Base-by-base conservation (phyloP, 2,329 filamentous ascomycete genomes). In the Alternaria solani region DNA sequence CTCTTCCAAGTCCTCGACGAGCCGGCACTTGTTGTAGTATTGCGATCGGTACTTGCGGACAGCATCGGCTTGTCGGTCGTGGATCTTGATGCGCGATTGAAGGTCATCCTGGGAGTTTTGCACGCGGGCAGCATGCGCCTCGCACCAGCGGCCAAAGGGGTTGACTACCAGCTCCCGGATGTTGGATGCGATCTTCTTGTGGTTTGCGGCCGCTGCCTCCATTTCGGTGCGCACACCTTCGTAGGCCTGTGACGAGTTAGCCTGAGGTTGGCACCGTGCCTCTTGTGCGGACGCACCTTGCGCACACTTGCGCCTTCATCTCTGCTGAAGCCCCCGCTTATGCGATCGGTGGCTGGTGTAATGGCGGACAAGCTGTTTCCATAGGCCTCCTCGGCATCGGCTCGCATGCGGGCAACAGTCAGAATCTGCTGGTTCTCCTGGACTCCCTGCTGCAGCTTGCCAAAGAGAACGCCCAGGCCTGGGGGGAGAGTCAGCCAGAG, bases 1-100 rank as follows among this genome's bases (percentile, higher is more conserved):
- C 80, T 99, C 95, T 78, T 99, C 95, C 62, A 98, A 82, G 76
- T 99, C 95, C 78, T 99, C 96, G 7, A 98, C 91, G 63, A 97
- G 84, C 51, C 96, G 90, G 78, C 95, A 99, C 81, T 98, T 99
- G 84, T 98, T 99, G 86, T 98, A 98, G 81, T 99, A 99, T 71
- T 92, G 91, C 79, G 92, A 97, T 66, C 95, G 89, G 70, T 97
- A 87, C 81, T 98, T 98, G 85, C 93, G 93, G 63, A 97, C 93
- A 20, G 87, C 80, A 64, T 99, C 95, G 59, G 91, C 90, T 79
- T 99, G 96, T 68, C 91, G 92, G 76, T 97, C 93, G 79, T 98
- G 93, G 63, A 91, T 87, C 83, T 97, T 97, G 80, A 98, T 94
- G 59, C 93, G 91, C 48, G 85, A 81, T 79, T 98, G 94, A 23